These are phyloP conservation scores for Arabis hirsuta DNA, from an alignment of 345 rosid species.

Conservation along the genomic window DNA sequence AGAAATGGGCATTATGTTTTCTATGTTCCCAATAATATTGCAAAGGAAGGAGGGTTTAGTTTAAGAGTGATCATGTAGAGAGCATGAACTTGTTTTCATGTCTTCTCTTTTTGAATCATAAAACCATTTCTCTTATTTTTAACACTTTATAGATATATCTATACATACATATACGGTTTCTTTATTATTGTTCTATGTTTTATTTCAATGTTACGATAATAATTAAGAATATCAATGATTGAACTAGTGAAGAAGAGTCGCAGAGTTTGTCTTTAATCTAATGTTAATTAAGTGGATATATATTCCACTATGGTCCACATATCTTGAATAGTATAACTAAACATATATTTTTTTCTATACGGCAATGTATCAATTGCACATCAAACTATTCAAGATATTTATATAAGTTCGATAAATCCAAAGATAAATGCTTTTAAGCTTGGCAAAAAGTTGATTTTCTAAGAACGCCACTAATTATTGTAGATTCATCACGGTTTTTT, in stretches of 20 bases:
- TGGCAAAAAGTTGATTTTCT: too few species aligned
- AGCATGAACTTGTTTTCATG: slow-evolving; percentile 44
- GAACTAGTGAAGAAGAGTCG: background rate
- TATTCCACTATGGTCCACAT: slow-evolving; percentile 16
- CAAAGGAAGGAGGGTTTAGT: slow-evolving; percentile 7
- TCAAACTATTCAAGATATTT: background rate
- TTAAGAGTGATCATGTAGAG: slow-evolving; percentile 28
- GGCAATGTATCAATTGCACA: background rate
- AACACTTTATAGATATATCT: background rate
- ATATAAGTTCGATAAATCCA: background rate
- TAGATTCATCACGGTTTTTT: too few species aligned
- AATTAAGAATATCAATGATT: slow-evolving; percentile 28
- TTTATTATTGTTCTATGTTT: background rate
- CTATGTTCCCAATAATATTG: slow-evolving; percentile 22
- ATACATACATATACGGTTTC: background rate
- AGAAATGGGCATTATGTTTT: slow-evolving; percentile 23
- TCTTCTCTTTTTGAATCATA: slow-evolving; percentile 31
- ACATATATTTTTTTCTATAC: background rate
- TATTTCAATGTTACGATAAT: slow-evolving; percentile 1
- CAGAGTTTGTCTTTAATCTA: slow-evolving; percentile 17
- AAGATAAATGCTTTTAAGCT: background rate
- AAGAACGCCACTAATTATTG: background rate
- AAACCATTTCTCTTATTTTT: slow-evolving; percentile 4
- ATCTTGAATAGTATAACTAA: slow-evolving; percentile 1
- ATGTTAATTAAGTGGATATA: background rate